Evolutionary conservation across 140 eudicot genomes (phyloP), one percentile per base, ranked within the genome.

Genomic region (Senecio squalidus): DNA sequence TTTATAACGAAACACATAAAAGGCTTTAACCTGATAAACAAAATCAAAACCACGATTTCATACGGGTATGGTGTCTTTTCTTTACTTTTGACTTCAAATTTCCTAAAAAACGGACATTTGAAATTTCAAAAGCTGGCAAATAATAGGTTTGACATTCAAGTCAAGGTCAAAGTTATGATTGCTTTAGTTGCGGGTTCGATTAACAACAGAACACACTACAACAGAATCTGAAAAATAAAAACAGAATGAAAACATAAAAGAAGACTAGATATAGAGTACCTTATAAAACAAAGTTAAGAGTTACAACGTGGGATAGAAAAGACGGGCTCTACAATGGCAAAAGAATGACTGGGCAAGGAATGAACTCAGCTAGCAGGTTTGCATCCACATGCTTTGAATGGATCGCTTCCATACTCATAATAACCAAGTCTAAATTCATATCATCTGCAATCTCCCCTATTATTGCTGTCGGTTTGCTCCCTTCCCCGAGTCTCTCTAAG

Each of bases 361-460:
- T 73, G 76, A 91, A 91, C 89, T 91, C 98, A 2, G 98, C 98
- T 24, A 91, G 62, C 38, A 91, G 76, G 64, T 91, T 91, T 21
- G 98, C 98, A 65, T 91, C 98, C 25, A 91, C 96, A 29, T 83
- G 98, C 78, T 91, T 91, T 34, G 98, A 91, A 65, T 91, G 98
- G 40, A 91, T 79, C 38, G 98, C 96, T 64, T 91, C 98, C 98
- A 91, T 91, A 76, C 98, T 86, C 95, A 91, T 76, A 8, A 91
- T 78, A n/a, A 91, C 98, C 67, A 91, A 57, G 64, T 91, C 96
- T 67, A 84, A 69, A 66, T 73, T 81, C 96, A 91, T 69, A 28
- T 91, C 96, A 55, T 91, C 98, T 16, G 98, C 96, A 31, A 91
- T 82, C 76, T 91, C 96, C 0, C 98, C 98, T 41, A 91, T 91